These are phyloP conservation scores for Cryptomeria japonica DNA, from an alignment of 75 land plant genomes.

Conservation along the genomic window DNA sequence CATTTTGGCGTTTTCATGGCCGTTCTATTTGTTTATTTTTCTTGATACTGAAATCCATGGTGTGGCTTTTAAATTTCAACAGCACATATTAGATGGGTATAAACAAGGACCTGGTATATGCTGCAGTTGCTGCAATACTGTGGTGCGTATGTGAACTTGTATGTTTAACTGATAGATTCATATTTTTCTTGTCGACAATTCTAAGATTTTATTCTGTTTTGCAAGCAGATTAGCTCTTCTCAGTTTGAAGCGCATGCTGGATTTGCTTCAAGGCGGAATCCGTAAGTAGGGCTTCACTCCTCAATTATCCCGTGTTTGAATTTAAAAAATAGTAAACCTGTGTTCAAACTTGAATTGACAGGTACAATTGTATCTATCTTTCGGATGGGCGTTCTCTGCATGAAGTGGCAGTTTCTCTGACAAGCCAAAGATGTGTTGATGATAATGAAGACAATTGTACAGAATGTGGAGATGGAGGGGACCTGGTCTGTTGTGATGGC, in stretches of 20 bases:
- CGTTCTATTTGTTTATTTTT: slow-evolving; percentile 2
- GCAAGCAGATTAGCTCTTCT: slow-evolving; percentile 83
- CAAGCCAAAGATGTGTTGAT: slow-evolving; percentile 34
- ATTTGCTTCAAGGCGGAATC: slow-evolving; percentile 81
- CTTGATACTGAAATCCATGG: not conserved
- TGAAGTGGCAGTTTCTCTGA: slow-evolving; percentile 58
- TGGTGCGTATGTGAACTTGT: slow-evolving; percentile 23
- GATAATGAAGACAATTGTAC: slow-evolving; percentile 69
- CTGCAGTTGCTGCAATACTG: slow-evolving; percentile 73
- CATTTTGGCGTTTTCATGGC: slow-evolving; percentile 3
- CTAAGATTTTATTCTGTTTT: slow-evolving; percentile 6
- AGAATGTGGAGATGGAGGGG: slow-evolving; percentile 77
- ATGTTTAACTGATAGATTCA: not conserved
- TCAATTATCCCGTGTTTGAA: not conserved
- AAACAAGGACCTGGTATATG: slow-evolving; percentile 77
- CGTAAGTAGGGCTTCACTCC: slow-evolving; percentile 61
- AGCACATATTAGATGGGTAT: slow-evolving; percentile 79
- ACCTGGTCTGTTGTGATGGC: slow-evolving; percentile 60
- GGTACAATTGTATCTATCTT: slow-evolving; percentile 81
- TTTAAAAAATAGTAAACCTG: not conserved
- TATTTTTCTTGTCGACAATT: not conserved
- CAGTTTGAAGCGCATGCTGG: slow-evolving; percentile 97
- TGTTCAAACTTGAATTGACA: slow-evolving; percentile 22
- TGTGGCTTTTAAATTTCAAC: slow-evolving; percentile 9
- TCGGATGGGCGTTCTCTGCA: slow-evolving; percentile 80